Evolutionary conservation across 805 yeast species (phyloP).

Genomic region (Saturnispora gosingensis): DNA sequence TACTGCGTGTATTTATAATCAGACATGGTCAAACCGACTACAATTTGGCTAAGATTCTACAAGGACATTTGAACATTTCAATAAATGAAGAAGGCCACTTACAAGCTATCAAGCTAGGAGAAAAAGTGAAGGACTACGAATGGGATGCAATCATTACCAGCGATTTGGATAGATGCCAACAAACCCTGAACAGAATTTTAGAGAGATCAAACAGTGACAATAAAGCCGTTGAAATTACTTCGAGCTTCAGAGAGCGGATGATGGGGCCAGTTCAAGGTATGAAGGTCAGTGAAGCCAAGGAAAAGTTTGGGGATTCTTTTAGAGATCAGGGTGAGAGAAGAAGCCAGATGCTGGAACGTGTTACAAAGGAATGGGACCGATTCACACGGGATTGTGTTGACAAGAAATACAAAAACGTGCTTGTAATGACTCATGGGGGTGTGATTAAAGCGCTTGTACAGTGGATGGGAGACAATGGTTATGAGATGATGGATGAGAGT

Average conservation of each 20-base stretch:
- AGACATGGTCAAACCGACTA: constrained; percentile 84
- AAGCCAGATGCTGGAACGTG: constrained; percentile 37
- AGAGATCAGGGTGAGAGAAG: constrained; percentile 59
- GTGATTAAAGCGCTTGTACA: constrained; percentile 54
- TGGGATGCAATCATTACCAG: constrained; percentile 43
- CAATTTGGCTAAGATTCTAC: constrained; percentile 58
- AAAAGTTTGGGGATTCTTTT: constrained; percentile 46
- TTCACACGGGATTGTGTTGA: constrained; percentile 9
- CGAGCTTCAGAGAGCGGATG: constrained; percentile 47
- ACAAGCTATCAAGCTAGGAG: constrained; percentile 54
- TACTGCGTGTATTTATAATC: constrained; percentile 42
- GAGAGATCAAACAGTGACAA: constrained; percentile 2
- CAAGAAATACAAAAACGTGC: constrained; percentile 37
- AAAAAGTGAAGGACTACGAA: constrained; percentile 29
- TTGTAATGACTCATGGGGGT: constrained; percentile 75
- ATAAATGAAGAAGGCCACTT: constrained; percentile 50
- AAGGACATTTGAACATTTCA: constrained; percentile 66
- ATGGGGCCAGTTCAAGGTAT: constrained; percentile 81
- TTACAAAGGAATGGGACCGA: constrained; percentile 36
- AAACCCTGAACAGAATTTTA: constrained; percentile 43
- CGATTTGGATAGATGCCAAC: constrained; percentile 50
- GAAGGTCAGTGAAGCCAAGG: constrained; percentile 55
- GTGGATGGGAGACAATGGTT: constrained; percentile 34
- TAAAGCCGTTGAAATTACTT: constrained; percentile 27
- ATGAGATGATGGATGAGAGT: constrained; percentile 31